Evolutionary conservation across 106 monocot genomes (phyloP).

Genomic region (Agapanthus africanus): DNA sequence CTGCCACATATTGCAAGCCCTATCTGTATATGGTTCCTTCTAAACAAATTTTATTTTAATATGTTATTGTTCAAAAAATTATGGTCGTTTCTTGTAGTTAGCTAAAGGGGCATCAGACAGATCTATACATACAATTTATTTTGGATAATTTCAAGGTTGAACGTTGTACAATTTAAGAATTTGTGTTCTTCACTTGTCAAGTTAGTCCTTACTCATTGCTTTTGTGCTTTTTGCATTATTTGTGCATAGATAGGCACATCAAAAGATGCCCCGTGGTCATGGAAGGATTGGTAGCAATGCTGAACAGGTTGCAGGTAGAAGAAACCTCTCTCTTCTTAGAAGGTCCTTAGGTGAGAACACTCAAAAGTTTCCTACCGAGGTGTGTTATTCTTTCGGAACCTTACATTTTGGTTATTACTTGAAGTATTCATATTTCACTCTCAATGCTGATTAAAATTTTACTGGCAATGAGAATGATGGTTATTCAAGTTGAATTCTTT

Average conservation of each 20-base stretch:
- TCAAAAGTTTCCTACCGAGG: constrained; percentile 15
- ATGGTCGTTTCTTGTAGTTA: neutral
- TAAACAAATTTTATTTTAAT: too few relatives aligned
- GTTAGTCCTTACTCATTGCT: too few relatives aligned
- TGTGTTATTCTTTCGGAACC: constrained; percentile 5
- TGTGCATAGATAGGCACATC: constrained; percentile 18
- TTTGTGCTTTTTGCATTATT: neutral
- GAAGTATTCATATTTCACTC: neutral
- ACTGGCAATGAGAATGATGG: neutral
- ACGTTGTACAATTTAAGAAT: too few relatives aligned
- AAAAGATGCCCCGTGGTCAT: constrained; percentile 27
- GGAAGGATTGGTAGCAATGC: constrained; percentile 10
- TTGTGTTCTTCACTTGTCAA: too few relatives aligned
- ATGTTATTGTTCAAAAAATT: too few relatives aligned
- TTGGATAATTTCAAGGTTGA: too few relatives aligned
- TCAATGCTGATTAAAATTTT: neutral
- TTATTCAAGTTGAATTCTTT: constrained; percentile 6
- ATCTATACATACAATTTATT: too few relatives aligned
- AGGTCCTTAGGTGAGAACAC: constrained; percentile 17
- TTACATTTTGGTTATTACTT: neutral
- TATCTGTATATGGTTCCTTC: too few relatives aligned
- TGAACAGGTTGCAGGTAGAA: constrained; percentile 6
- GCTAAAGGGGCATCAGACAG: constrained; percentile 17
- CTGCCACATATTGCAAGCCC: too few relatives aligned
- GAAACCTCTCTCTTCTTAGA: constrained; percentile 6